These are phyloP conservation scores for Mycena albidolilacea DNA, from an alignment of 768 basidiomycete species.

Conservation along the genomic window DNA sequence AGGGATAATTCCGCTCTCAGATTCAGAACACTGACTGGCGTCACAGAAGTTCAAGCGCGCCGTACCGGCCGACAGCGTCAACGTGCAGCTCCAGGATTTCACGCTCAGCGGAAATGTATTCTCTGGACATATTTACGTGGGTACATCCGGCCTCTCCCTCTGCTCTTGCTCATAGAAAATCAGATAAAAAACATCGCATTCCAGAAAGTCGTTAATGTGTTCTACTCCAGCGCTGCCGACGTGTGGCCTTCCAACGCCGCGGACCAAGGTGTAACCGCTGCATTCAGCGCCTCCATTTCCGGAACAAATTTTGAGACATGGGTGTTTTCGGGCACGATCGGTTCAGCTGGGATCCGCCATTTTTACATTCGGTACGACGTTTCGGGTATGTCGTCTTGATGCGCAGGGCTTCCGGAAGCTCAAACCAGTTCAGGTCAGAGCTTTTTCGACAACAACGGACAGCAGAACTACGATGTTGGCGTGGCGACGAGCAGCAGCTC, in stretches of 20 bases:
- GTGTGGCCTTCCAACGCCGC: constrained; percentile 15
- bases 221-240: constrained; percentile 17
- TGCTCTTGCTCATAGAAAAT: background rate
- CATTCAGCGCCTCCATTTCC: constrained; percentile 16
- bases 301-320: constrained; percentile 23
- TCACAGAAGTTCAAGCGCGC: constrained; percentile 6
- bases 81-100: constrained; percentile 23
- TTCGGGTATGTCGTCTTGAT: background rate
- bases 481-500: constrained; percentile 8
- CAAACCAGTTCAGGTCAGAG: background rate
- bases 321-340: constrained; percentile 18
- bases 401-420: background rate
- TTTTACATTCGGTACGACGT: constrained; percentile 24
- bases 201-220: constrained; percentile 12
- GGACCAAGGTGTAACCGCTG: constrained; percentile 12
- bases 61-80: constrained; percentile 19
- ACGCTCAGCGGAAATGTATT: background rate
- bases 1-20: background rate
- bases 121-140: constrained; percentile 15
- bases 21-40: background rate
- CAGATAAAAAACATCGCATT: constrained; percentile 24
- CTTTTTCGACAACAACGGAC: constrained; percentile 18
- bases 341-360: constrained; percentile 11
- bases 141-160: background rate
- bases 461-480: constrained; percentile 19